These are phyloP conservation scores for Aphanomyces astaci DNA, from an alignment of 352 stramenopile species.

Conservation along the genomic window DNA sequence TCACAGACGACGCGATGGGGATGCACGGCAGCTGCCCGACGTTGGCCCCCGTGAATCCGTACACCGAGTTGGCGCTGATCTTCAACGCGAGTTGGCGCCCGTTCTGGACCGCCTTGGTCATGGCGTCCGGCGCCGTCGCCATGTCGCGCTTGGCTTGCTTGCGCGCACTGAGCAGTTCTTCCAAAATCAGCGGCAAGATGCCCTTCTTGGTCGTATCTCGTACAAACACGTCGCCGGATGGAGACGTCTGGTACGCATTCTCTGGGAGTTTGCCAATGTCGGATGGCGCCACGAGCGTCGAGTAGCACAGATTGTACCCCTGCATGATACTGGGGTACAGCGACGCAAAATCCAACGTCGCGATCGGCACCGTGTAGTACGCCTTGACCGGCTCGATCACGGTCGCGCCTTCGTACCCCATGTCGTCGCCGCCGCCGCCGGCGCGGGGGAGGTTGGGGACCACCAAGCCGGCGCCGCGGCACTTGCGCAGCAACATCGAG, in stretches of 20 bases:
- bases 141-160: constrained; percentile 99
- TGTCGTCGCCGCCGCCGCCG: constrained; percentile 61
- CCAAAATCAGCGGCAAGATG: constrained; percentile 97
- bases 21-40: constrained; percentile 98
- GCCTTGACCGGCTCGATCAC: constrained; percentile 99
- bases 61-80: constrained; percentile 98
- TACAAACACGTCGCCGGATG: constrained; percentile 95
- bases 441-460: constrained; percentile 94
- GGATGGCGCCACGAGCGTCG: constrained; percentile 88
- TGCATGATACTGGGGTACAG: constrained; percentile 99
- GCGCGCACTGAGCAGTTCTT: constrained; percentile 94
- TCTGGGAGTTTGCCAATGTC: constrained; percentile 58
- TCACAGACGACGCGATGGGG: constrained; percentile 97
- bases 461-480: constrained; percentile 88
- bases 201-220: constrained; percentile 93
- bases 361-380: constrained; percentile 98
- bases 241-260: constrained; percentile 87
- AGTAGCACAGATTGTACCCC: constrained; percentile 99
- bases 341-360: constrained; percentile 99
- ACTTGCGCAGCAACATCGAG: constrained; percentile 98
- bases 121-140: constrained; percentile 97
- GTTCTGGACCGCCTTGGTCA: constrained; percentile 99
- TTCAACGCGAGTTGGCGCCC: constrained; percentile 95
- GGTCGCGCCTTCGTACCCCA: constrained; percentile 96
- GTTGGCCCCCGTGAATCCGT: constrained; percentile 99